Evolutionary conservation across 805 yeast species (phyloP).

Genomic region (Monosporozyma aerobia): DNA sequence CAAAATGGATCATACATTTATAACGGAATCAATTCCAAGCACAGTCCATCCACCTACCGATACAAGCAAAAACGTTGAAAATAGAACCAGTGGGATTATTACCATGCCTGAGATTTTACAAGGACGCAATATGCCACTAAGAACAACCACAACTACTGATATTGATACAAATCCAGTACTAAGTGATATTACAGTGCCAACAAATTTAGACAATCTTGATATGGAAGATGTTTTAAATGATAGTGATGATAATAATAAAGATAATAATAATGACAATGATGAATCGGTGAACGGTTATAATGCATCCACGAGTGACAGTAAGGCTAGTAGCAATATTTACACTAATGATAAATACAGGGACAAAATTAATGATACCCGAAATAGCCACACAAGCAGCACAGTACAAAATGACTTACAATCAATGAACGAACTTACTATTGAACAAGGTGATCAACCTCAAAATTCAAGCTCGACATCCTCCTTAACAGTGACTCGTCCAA

Average conservation of each 20-base stretch:
- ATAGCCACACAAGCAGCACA: not conserved
- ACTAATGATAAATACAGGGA: not conserved
- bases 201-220: conserved; percentile 4
- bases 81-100: not conserved
- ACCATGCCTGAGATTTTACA: conserved; percentile 16
- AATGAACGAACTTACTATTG: not conserved
- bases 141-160: conserved; percentile 23
- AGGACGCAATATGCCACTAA: conserved; percentile 16
- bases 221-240: not conserved
- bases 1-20: not conserved
- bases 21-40: not conserved
- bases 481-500: not conserved
- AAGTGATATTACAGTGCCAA: conserved; percentile 20
- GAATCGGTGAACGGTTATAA: not conserved
- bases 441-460: not conserved
- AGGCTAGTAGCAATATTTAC: not conserved
- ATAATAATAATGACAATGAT: not conserved
- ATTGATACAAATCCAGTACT: conserved; percentile 25
- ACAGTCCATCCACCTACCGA: not conserved
- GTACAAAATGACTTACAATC: not conserved
- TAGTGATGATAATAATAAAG: not conserved
- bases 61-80: not conserved
- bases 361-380: not conserved
- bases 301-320: not conserved
- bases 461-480: not conserved